Conservation (phyloP, 2,329 filamentous ascomycete genomes). For the Aspergillus sp. region DNA sequence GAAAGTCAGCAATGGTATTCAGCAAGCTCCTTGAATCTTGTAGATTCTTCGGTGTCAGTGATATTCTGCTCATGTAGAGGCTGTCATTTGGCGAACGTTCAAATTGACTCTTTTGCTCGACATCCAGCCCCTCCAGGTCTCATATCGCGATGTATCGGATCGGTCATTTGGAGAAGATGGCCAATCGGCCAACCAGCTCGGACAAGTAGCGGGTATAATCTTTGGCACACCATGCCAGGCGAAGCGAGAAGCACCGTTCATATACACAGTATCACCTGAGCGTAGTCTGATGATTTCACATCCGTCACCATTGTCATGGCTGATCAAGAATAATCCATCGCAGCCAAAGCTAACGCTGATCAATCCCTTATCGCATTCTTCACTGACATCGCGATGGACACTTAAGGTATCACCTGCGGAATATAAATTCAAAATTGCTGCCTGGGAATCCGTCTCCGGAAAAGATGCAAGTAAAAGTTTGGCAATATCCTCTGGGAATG, state of each 20-base stretch:
- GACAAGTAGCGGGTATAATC: slow-evolving; percentile 74
- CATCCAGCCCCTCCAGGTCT: slow-evolving; percentile 84
- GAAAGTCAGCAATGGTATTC: not conserved
- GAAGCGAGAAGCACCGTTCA: slow-evolving; percentile 75
- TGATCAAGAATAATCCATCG: slow-evolving; percentile 82
- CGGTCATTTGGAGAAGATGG: slow-evolving; percentile 48
- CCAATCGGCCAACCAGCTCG: slow-evolving; percentile 69
- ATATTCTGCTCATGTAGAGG: slow-evolving; percentile 26
- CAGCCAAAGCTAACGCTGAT: slow-evolving; percentile 87
- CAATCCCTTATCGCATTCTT: slow-evolving; percentile 71
- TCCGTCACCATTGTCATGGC: slow-evolving; percentile 51
- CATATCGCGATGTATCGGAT: slow-evolving; percentile 42
- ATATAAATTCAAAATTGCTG: slow-evolving; percentile 92
- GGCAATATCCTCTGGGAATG: slow-evolving; percentile 71
- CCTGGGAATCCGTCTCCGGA: slow-evolving; percentile 72
- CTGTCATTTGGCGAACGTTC: slow-evolving; percentile 85
- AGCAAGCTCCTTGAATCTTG: not conserved
- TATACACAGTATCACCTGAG: slow-evolving; percentile 86
- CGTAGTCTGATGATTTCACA: slow-evolving; percentile 59
- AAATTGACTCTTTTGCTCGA: slow-evolving; percentile 79
- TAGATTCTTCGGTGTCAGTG: not conserved
- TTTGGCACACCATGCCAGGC: slow-evolving; percentile 96
- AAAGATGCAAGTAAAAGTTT: slow-evolving; percentile 66
- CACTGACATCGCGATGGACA: slow-evolving; percentile 90
- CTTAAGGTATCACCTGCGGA: slow-evolving; percentile 85